Base-by-base conservation (phyloP, 139 green algal species). In the Picochlorum sp. region DNA sequence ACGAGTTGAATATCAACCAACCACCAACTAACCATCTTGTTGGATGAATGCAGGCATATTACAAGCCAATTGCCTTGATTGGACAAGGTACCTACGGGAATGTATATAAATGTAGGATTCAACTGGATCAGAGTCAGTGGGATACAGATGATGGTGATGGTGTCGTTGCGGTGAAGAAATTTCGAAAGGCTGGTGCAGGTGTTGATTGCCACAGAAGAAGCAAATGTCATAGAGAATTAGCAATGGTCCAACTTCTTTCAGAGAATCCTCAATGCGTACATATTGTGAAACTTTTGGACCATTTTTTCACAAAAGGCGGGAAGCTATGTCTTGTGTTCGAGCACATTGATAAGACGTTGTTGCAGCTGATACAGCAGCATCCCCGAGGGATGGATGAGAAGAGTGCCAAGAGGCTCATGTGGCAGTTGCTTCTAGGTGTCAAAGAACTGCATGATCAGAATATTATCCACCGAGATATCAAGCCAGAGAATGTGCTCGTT, bases 271-370 rank as follows among this genome's bases (percentile, higher is more conserved):
- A 75, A 15, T 89, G 93, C 52, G 70, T 82, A 7, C 91, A 96
- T 73, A 86, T 97, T 16, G 88, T 97, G 4, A 82, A 71, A 37
- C 74, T 97, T 30, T 86, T 93, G 75, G 90, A 97, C 61, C 86
- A 82, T 1, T 97, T 96, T 71, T 59, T 80, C 9, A 54, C 47
- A 54, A 59, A 82, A 11, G 87, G 91, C 34, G 74, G 82, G 26
- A 89, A 89, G 50, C 77, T 96, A 70, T 92, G 91, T 74, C 72
- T 97, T 57, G 89, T 95, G 21, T 95, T 97, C 62, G 90, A 97
- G 73, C 95, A 89, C 50, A 77, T 96, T 28, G 83, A 95, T 54
- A 52, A 44, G 50, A 76, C 62, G 9, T 13, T 69, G 16, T 4
- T 69, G 14, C n/a, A 69, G 30, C n/a, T 61, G n/a, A 46, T 69